Conservation (phyloP, 306 rosid species). For the Calophaca sinica region DNA sequence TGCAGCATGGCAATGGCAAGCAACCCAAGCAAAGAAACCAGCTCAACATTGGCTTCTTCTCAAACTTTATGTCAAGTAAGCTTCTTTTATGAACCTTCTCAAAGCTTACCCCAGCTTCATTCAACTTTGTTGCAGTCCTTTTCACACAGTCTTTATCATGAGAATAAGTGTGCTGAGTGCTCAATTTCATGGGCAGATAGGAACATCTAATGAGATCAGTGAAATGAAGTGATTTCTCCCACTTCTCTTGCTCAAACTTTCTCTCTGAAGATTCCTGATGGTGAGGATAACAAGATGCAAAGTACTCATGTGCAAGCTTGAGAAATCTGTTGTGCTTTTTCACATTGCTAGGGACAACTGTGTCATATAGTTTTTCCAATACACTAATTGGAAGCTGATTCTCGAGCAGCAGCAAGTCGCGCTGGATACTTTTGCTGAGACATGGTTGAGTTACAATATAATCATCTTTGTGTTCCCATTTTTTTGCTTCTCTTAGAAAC, state of each 20-base stretch:
- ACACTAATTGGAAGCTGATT: conserved; percentile 64
- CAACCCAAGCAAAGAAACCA: conserved; percentile 52
- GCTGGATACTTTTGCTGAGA: conserved; percentile 46
- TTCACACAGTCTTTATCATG: conserved; percentile 6
- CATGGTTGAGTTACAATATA: conserved; percentile 53
- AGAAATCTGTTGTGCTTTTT: conserved; percentile 8
- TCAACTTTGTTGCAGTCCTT: conserved; percentile 49
- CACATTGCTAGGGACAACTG: conserved; percentile 22
- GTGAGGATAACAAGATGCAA: conserved; percentile 30
- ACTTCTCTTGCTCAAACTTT: not conserved
- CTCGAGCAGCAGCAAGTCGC: conserved; percentile 58
- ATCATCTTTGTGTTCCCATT: conserved; percentile 32
- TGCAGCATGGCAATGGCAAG: not conserved
- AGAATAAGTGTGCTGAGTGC: not conserved
- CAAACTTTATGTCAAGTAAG: conserved; percentile 46
- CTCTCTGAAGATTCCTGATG: not conserved
- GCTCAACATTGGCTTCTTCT: conserved; percentile 31
- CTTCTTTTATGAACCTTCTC: conserved; percentile 10
- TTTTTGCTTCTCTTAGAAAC: conserved; percentile 39
- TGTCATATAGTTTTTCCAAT: conserved; percentile 45
- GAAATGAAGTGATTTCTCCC: conserved; percentile 51
- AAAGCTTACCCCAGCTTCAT: conserved; percentile 52
- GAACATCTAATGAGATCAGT: conserved; percentile 58
- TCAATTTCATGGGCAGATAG: conserved; percentile 38
- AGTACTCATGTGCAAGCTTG: conserved; percentile 42